Evolutionary conservation across 140 eudicot species (phyloP), one percentile per base, ranked within the genome.

Genomic region (Cichorium intybus): DNA sequence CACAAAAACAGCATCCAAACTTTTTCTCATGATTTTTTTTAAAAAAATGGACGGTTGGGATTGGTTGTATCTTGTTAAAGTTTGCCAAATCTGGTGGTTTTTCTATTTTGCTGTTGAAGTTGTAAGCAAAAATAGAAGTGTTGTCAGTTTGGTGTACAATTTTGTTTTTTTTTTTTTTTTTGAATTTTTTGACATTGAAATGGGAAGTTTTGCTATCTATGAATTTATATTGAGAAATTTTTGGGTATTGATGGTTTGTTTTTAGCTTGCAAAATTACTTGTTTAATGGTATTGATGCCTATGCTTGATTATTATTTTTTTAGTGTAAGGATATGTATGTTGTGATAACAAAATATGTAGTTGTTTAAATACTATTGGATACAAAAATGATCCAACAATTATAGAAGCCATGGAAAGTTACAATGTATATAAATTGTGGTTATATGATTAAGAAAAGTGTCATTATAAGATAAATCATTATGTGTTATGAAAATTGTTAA

Each of bases 1-100:
- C 72, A 64, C 66, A 55, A 56, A 64, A 64, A n/a, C 66, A 64
- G 65, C 16, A 41, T 22, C 28, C 60, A 4, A 22, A 35, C 15
- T 54, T 54, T 54, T 12, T 52, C 27, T 11, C 31, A 20, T 69
- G 22, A 59, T 59, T 1, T 43, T 60, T 59, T 70, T 59, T 28
- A 15, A n/a, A 9, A 33, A 59, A 49, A 46, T 45, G 64, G 52
- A 56, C 21, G 31, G 23, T 56, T 28, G 24, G 47, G 64, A 43
- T 29, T 69, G 56, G 51, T 37, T 37, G 45, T 15, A 26, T 22
- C 31, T 45, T 16, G 53, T n/a, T n/a, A n/a, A 28, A 62, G 68
- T 24, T 16, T 24, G 28, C 56, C 45, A 20, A 17, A n/a, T 46
- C 69, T 64, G 47, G 27, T 29, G 28, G 9, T 62, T 17, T 23